Base-by-base conservation (phyloP, 352 stramenopile genomes). In the Phytopythium vexans region DNA sequence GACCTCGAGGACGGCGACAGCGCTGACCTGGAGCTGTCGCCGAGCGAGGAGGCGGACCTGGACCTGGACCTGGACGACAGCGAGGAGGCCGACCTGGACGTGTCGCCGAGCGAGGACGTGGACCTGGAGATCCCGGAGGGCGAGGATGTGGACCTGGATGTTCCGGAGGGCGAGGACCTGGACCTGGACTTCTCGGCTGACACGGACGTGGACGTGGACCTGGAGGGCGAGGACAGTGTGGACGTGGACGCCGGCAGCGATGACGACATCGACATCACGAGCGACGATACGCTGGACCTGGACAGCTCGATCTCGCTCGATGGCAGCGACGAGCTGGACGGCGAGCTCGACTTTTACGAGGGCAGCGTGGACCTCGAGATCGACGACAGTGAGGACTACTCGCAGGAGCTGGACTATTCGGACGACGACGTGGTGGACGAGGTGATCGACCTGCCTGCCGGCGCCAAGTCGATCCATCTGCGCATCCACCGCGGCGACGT, bases 401-500 rank as follows among this genome's bases (percentile, higher is more conserved):
- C 52, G 40, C 64, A 78, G 67, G 72, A 74, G 21, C 54, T 85
- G n/a, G 72, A 82, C 31, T 65, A 81, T 14, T 52, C 64, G 6
- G 51, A 66, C 3, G 49, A 74, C 47, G 63, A 81, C 44, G 42
- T 63, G 7, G 49, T 81, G 14, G 67, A 81, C 27, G 64, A 82
- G 56, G 41, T 62, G 41, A 81, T 85, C 35, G 74, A 85, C n/a
- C 54, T 82, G 31, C 72, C 69, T 4, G 43, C 60, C 31, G 70
- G 68, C 4, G 74, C 64, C 51, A 77, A 78, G 60, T 69, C 62
- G 34, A 66, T 82, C 34, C 74, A 58, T 35, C 60, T 85, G 37
- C 74, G 71, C 8, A 59, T 85, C 40, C 66, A 77, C 58, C 63
- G 72, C 40, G 74, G 68, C 41, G 61, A 78, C 38, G 68, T 82